These are phyloP conservation scores for Fusarium floridanum DNA, from an alignment of 2,329 filamentous ascomycete species.

Conservation along the genomic window DNA sequence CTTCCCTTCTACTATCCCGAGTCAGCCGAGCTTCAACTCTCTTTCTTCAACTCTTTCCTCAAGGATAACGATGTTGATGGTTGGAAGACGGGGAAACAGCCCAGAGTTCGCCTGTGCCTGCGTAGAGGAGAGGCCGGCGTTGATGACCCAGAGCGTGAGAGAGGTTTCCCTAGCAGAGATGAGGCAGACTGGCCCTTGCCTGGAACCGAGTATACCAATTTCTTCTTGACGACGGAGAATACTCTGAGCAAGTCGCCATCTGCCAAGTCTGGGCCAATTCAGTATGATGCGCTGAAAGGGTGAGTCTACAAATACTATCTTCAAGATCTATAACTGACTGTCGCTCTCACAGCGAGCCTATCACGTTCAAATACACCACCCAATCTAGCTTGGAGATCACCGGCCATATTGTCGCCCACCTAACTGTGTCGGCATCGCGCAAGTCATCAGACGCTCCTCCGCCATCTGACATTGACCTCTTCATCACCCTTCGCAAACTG, in stretches of 20 bases:
- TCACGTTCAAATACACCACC: conserved; percentile 69
- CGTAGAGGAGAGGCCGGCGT: conserved; percentile 75
- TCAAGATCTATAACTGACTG: not conserved
- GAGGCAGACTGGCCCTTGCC: conserved; percentile 76
- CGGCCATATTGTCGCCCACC: conserved; percentile 72
- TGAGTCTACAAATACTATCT: not conserved
- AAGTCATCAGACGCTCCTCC: conserved; percentile 53
- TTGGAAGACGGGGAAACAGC: conserved; percentile 66
- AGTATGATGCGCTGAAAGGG: conserved; percentile 5
- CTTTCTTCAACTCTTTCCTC: conserved; percentile 77
- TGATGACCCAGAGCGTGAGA: conserved; percentile 72
- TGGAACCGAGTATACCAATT: conserved; percentile 69
- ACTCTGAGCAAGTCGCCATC: not conserved
- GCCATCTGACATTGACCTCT: conserved; percentile 69
- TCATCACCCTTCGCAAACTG: conserved; percentile 71
- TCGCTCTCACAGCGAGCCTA: conserved; percentile 49
- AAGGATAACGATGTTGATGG: conserved; percentile 72
- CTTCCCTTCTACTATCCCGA: conserved; percentile 78
- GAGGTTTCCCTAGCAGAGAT: conserved; percentile 61
- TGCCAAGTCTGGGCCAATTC: conserved; percentile 43
- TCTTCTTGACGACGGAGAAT: conserved; percentile 58
- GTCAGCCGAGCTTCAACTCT: conserved; percentile 74
- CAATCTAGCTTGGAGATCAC: conserved; percentile 75
- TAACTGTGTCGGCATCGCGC: conserved; percentile 71
- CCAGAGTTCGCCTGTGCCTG: conserved; percentile 70